Percentiles rank a stretch among this genome's conserved stretches.
phyloP scores from a whole-genome alignment of 768 basidiomycete genomes.

The Amanita molliuscula region DNA sequence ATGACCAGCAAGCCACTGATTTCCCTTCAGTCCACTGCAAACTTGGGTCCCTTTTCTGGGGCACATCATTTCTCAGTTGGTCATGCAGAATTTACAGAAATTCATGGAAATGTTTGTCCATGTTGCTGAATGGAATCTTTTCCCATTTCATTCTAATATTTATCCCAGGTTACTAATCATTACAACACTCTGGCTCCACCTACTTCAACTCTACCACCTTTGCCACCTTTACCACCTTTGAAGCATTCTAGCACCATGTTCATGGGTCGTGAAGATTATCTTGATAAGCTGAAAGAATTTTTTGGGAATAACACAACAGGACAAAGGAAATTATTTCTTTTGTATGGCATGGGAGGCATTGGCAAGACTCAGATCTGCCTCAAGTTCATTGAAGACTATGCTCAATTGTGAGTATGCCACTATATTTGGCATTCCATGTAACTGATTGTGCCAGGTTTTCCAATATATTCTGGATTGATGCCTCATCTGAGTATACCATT shows the following conservation, averaged over 20 bases:
- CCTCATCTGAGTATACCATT: conserved; percentile 9
- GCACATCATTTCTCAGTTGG: neutral
- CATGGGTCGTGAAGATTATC: conserved; percentile 7
- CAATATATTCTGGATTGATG: conserved; percentile 15
- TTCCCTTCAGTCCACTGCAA: neutral
- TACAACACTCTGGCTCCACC: neutral
- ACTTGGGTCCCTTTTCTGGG: neutral
- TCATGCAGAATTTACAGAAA: neutral
- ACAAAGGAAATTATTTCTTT: conserved; percentile 7
- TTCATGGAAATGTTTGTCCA: neutral
- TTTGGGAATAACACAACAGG: neutral
- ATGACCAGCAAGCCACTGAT: too few species aligned
- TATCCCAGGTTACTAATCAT: neutral
- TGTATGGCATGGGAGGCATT: conserved; percentile 6
- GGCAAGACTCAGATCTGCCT: conserved; percentile 8
- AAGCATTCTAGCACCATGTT: neutral
- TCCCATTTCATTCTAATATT: neutral
- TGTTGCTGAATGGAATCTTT: neutral
- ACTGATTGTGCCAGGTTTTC: conserved; percentile 7
- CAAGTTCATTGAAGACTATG: too few species aligned
- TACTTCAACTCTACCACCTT: neutral
- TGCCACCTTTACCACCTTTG: neutral
- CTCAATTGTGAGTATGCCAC: too few species aligned
- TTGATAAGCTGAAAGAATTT: conserved; percentile 7
- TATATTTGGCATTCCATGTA: too few species aligned